Percentiles rank a stretch among this genome's conserved stretches.
These are phyloP conservation scores for Glomus cerebriforme DNA, from an alignment of 192 early-diverging fungal species.

Conservation along the genomic window DNA sequence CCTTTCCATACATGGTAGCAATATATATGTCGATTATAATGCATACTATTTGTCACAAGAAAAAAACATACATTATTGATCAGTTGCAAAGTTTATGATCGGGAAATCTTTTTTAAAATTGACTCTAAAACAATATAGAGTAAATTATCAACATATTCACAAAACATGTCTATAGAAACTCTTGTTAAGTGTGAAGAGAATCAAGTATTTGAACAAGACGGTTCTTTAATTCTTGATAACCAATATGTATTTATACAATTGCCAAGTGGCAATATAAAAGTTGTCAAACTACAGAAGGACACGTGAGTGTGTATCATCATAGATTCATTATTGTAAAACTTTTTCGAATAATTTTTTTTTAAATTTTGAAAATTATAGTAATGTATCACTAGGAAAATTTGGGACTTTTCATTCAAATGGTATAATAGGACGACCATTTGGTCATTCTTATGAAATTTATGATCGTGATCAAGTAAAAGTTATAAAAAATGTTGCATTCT, in stretches of 20 bases:
- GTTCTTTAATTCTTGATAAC: slow-evolving; percentile 49
- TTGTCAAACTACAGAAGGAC: slow-evolving; percentile 66
- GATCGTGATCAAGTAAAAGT: slow-evolving; percentile 56
- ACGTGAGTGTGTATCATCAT: slow-evolving; percentile 39
- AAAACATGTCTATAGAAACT: neutral
- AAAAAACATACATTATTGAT: no score
- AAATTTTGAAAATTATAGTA: slow-evolving; percentile 36
- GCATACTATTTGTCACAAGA: no score
- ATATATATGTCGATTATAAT: no score
- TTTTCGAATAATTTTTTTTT: neutral
- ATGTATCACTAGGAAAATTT: slow-evolving; percentile 87
- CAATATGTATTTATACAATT: slow-evolving; percentile 76
- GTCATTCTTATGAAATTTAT: slow-evolving; percentile 81
- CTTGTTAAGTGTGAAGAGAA: neutral
- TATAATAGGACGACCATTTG: slow-evolving; percentile 82
- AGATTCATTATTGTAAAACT: neutral
- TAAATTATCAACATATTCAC: no score
- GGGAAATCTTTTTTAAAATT: no score
- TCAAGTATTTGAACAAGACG: slow-evolving; percentile 9
- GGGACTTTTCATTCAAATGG: slow-evolving; percentile 78
- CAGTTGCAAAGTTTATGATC: no score
- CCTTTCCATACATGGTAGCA: no score
- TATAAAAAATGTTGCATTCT: slow-evolving; percentile 36
- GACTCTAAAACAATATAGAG: no score
- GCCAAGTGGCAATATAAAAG: slow-evolving; percentile 84